A percentile compares a stretch with the other conserved stretches of the same genome.
phyloP scores from a whole-genome alignment of 2,329 filamentous ascomycete genomes.

The Penicillium sp. region DNA sequence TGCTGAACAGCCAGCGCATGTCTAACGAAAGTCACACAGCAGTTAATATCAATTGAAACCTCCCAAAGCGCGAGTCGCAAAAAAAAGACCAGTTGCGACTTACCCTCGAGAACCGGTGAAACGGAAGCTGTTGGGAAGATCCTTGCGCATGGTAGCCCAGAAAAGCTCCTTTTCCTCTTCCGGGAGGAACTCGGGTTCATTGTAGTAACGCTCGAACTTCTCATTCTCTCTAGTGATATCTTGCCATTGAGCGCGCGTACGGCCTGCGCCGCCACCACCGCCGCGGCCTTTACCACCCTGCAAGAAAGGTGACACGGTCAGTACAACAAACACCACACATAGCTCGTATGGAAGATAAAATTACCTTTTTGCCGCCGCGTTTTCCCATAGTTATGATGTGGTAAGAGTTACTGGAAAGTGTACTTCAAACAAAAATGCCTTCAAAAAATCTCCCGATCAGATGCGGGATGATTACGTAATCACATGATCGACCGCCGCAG shows the following conservation, averaged over 20 bases:
- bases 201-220: constrained; percentile 83
- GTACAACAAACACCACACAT: neutral
- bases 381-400: constrained; percentile 28
- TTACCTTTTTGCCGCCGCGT: constrained; percentile 30
- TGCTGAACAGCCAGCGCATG: constrained; percentile 92
- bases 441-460: constrained; percentile 16
- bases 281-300: constrained; percentile 43
- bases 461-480: constrained; percentile 4
- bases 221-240: constrained; percentile 76
- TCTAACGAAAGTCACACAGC: constrained; percentile 41
- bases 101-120: constrained; percentile 95
- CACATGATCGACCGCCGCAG: neutral
- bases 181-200: constrained; percentile 69
- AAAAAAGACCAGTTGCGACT: constrained; percentile 17
- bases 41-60: constrained; percentile 9
- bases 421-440: constrained; percentile 8
- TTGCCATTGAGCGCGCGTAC: constrained; percentile 49
- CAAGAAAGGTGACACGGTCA: constrained; percentile 16
- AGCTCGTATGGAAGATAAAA: neutral
- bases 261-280: constrained; percentile 40
- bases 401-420: constrained; percentile 4
- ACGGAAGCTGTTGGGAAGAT: constrained; percentile 94
- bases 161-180: constrained; percentile 77
- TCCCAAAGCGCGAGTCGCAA: constrained; percentile 3
- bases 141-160: constrained; percentile 77